phyloP scores from a whole-genome alignment of 169 alveolate genomes.

The Eimeria tenella region DNA sequence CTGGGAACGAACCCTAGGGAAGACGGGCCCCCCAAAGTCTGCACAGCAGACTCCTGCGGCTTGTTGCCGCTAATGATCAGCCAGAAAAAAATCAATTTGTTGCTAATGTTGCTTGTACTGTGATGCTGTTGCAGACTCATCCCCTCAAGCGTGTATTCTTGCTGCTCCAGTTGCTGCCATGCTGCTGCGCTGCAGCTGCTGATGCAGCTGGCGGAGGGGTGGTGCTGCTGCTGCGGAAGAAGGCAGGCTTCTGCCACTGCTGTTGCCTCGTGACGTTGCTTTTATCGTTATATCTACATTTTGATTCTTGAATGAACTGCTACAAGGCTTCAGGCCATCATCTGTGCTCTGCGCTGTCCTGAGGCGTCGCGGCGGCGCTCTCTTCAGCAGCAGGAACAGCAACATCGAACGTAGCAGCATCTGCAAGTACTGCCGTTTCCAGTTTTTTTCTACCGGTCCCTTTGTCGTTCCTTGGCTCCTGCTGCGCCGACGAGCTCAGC shows the following conservation, averaged over 20 bases:
- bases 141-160: constrained; percentile 22
- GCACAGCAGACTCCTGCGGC: no score
- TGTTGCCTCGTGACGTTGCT: neutral
- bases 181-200: constrained; percentile 56
- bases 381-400: constrained; percentile 48
- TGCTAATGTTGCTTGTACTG: neutral
- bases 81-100: neutral
- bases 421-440: neutral
- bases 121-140: neutral
- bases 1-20: constrained; percentile 17
- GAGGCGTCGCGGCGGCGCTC: constrained; percentile 52
- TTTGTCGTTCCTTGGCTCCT: constrained; percentile 59
- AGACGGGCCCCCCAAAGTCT: neutral
- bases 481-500: neutral
- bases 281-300: neutral
- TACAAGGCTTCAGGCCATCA: constrained; percentile 6
- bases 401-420: constrained; percentile 20
- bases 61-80: neutral
- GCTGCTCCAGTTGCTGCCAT: constrained; percentile 45
- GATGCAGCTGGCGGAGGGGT: constrained; percentile 42
- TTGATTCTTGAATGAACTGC: neutral
- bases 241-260: constrained; percentile 57
- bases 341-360: constrained; percentile 25
- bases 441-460: constrained; percentile 17
- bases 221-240: constrained; percentile 23